Evolutionary conservation across 2,329 filamentous ascomycete species (phyloP), one percentile per base, ranked within the genome.

Genomic region (Colletotrichum paranaense): DNA sequence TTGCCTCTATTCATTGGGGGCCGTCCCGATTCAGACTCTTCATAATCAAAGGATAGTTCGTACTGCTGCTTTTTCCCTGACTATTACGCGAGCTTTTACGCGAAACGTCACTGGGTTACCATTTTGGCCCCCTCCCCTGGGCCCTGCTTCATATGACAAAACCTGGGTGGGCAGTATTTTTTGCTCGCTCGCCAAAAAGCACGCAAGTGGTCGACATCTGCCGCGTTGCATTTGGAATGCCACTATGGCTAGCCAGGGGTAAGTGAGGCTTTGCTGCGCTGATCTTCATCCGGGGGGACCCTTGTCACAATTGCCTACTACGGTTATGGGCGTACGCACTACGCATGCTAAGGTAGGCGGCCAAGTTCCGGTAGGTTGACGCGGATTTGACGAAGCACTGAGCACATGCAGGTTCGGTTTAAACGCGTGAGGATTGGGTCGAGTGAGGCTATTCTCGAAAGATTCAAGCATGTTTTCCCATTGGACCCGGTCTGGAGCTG

Each of bases 321-420:
- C 30, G 56, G 28, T 6, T 35, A 35, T 16, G 28, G n/a, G 19
- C 19, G 12, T 35, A n/a, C 56, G 28, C n/a, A 58, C 28, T 9
- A 12, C 16, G 8, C n/a, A 1, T 32, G 42, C 42, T 30, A 6
- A 14, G 9, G 16, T 14, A 7, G 19, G 56, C 56, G 30, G 56
- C 12, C 56, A 58, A 58, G n/a, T n/a, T 24, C 56, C 56, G 30
- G 52, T 62, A 62, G 26, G 28, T 38, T 69, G n/a, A 65, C n/a
- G 42, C 42, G 42, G 19, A 8, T 42, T 49, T 49, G 19, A 49
- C 19, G 42, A 49, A 49, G 42, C 42, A 49, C 16, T 42, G 38
- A 42, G 42, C 42, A 49, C 19, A 49, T 49, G 42, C 42, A 49
- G 42, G 42, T n/a, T n/a, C 19, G 19, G 42, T 49, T 49, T 19